These are phyloP conservation scores for Barnettozyma pratensis DNA, from an alignment of 805 yeast genomes.

Conservation along the genomic window DNA sequence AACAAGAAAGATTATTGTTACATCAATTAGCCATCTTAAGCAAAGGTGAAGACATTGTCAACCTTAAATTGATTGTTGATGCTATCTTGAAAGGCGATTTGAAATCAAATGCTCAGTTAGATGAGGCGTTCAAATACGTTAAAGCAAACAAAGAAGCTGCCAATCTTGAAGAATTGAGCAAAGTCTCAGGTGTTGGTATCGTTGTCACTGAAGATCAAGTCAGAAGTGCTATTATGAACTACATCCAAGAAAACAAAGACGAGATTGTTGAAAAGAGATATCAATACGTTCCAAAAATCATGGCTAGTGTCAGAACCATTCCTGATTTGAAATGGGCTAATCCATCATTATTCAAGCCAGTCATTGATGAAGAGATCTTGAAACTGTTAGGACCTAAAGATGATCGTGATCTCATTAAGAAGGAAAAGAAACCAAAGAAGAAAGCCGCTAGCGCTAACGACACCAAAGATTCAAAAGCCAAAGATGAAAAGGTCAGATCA, in stretches of 20 bases:
- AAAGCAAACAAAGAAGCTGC: conserved; percentile 44
- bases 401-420: conserved; percentile 81
- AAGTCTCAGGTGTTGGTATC: conserved; percentile 76
- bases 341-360: conserved; percentile 81
- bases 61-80: conserved; percentile 47
- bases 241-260: conserved; percentile 52
- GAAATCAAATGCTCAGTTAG: conserved; percentile 66
- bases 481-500: conserved; percentile 38
- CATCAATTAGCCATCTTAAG: conserved; percentile 74
- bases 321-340: conserved; percentile 88
- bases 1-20: conserved; percentile 55
- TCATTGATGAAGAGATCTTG: conserved; percentile 73
- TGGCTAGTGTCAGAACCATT: conserved; percentile 71
- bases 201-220: conserved; percentile 65
- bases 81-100: conserved; percentile 64
- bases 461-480: conserved; percentile 2
- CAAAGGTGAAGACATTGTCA: conserved; percentile 46
- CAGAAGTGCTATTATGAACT: conserved; percentile 48
- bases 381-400: conserved; percentile 88
- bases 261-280: conserved; percentile 72
- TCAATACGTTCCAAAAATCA: conserved; percentile 65
- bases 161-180: conserved; percentile 48
- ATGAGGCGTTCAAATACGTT: conserved; percentile 74
- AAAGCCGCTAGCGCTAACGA: conserved; percentile 23
- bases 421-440: conserved; percentile 60